Conservation (phyloP, 192 early-diverging fungal species). For the Coemansia sp. region DNA sequence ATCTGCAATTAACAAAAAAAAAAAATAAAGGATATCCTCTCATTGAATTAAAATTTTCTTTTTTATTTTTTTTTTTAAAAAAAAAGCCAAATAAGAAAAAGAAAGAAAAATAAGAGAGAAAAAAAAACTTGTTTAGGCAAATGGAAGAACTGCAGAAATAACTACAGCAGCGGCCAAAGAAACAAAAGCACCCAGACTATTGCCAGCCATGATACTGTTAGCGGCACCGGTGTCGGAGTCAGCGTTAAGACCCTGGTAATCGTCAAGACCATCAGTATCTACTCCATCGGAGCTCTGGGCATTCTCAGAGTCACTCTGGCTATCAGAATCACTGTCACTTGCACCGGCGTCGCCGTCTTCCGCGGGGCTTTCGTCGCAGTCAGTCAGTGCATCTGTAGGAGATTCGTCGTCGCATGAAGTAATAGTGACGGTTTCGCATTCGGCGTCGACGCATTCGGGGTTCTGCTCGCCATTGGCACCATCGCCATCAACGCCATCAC, state of each 20-base stretch:
- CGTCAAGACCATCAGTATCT: background rate
- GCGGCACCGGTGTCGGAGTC: background rate
- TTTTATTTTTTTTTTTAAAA: background rate
- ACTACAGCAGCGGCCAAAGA: slow-evolving; percentile 5
- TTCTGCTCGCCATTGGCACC: no score
- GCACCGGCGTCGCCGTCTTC: background rate
- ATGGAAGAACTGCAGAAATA: background rate
- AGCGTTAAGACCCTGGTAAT: slow-evolving; percentile 2
- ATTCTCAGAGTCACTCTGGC: background rate
- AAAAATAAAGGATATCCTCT: background rate
- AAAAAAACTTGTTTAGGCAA: slow-evolving; percentile 1
- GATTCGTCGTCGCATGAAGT: background rate
- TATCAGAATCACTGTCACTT: background rate
- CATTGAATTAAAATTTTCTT: background rate
- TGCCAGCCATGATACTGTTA: background rate
- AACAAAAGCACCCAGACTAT: background rate
- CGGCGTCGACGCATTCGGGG: no score
- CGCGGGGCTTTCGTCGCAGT: background rate
- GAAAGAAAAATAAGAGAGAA: background rate
- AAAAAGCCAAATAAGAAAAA: background rate
- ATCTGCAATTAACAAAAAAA: background rate
- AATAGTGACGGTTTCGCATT: background rate
- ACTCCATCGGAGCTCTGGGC: background rate
- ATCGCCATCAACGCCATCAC: no score
- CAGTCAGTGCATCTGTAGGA: background rate